Evolutionary conservation across 805 yeast genomes (phyloP), one percentile per base, ranked within the genome.

Genomic region (Yueomyces sp.): DNA sequence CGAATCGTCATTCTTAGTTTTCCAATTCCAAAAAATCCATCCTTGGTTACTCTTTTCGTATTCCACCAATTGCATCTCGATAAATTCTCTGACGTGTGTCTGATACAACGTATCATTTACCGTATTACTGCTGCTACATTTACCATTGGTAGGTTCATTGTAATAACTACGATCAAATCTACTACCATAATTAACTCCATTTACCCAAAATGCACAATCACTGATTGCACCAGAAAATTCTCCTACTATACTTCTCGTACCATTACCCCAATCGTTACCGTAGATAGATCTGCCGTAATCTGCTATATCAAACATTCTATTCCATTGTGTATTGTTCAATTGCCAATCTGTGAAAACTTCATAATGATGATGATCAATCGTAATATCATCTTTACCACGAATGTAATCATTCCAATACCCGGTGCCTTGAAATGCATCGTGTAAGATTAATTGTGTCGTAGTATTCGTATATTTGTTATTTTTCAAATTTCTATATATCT

Each of bases 291-390:
- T 52, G 26, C 57, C 73, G 54, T 44, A 65, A 47, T 47, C 60
- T 49, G 56, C 61, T 55, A 55, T 62, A 45, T 53, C 48, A 44
- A 52, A 42, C 3, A 56, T 30, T 56, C 72, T 53, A 47, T 61
- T 49, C 44, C 46, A 44, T 54, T 60, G 56, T 47, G 69, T 42
- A 45, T 62, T 70, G 42, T 65, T 54, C 44, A 86, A 70, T 63
- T 84, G 84, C 28, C 67, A 76, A 37, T 69, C 70, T 12, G 79
- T 69, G 61, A 90, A 88, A 26, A 86, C 90, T 66, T 87, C 94
- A 64, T 88, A 88, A 60, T 81, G 85, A 64, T 88, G 96, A 65
- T 85, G 95, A 60, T 88, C 96, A 42, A 87, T 68, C 31, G 85
- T 72, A 40, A 84, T 79, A 68, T 44, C 61, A 5, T 36, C 49